phyloP scores from a whole-genome alignment of 768 basidiomycete genomes.

The Psilocybe cubensis region DNA sequence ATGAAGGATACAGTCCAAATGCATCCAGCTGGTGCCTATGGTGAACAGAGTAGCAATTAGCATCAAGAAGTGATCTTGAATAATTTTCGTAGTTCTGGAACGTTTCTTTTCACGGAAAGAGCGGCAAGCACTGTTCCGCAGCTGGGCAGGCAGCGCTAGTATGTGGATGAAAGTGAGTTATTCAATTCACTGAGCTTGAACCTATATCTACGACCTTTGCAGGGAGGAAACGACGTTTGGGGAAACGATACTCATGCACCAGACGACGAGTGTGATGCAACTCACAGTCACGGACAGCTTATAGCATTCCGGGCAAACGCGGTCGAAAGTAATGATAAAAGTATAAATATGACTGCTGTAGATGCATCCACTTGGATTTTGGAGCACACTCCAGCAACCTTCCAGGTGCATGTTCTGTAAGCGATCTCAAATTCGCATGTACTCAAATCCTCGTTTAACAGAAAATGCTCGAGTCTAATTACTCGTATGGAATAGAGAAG shows the following conservation, averaged over 20 bases:
- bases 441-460: slow-evolving; percentile 25
- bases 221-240: slow-evolving; percentile 89
- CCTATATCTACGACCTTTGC: not conserved
- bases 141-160: slow-evolving; percentile 94
- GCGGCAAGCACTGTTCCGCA: slow-evolving; percentile 86
- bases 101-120: slow-evolving; percentile 92
- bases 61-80: too few relatives aligned
- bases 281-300: slow-evolving; percentile 78
- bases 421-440: not conserved
- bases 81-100: slow-evolving; percentile 59
- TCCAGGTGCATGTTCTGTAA: slow-evolving; percentile 55
- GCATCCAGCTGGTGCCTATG: slow-evolving; percentile 80
- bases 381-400: slow-evolving; percentile 78
- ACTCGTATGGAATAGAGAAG: slow-evolving; percentile 87
- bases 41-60: too few relatives aligned
- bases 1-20: slow-evolving; percentile 93
- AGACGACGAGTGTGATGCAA: slow-evolving; percentile 63
- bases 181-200: not conserved
- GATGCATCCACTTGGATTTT: slow-evolving; percentile 81
- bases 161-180: slow-evolving; percentile 94
- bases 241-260: slow-evolving; percentile 77
- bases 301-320: slow-evolving; percentile 69
- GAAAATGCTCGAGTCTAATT: slow-evolving; percentile 86
- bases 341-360: slow-evolving; percentile 74
- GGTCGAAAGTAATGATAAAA: slow-evolving; percentile 23